A percentile compares a stretch with the other conserved stretches of the same genome.
Conservation (phyloP, 2,329 filamentous ascomycete genomes). For the Emericellopsis cladophorae region DNA sequence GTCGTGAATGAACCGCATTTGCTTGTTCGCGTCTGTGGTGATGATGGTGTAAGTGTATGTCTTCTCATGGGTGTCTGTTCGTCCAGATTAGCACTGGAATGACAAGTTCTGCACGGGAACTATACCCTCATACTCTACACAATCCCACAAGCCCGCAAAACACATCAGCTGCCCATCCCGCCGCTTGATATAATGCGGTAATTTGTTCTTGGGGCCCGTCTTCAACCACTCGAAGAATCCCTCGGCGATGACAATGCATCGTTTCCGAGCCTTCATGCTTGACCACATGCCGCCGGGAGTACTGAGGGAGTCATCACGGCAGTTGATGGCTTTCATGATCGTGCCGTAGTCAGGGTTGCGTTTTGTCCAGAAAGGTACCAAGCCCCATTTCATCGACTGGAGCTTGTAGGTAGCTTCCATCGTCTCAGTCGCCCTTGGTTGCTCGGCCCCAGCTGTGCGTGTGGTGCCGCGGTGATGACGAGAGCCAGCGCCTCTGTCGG, state of each 20-base stretch:
- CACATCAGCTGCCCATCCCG: constrained; percentile 77
- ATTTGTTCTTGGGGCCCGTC: constrained; percentile 60
- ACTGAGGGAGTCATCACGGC: constrained; percentile 74
- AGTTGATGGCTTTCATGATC: constrained; percentile 86
- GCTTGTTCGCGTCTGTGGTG: constrained; percentile 75
- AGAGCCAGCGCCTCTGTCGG: constrained; percentile 43
- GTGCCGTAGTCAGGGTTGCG: constrained; percentile 64
- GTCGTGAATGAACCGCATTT: constrained; percentile 79
- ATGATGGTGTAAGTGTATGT: constrained; percentile 88
- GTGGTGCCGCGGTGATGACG: constrained; percentile 6
- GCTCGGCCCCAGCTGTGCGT: background rate
- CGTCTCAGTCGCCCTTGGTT: constrained; percentile 1
- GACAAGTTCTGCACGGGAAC: background rate
- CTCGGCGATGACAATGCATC: constrained; percentile 78
- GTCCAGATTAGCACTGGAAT: background rate
- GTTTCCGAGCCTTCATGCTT: constrained; percentile 77
- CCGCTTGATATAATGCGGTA: constrained; percentile 74
- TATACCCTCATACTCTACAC: constrained; percentile 64
- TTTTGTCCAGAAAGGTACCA: constrained; percentile 91
- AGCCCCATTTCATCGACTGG: constrained; percentile 91
- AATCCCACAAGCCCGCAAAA: constrained; percentile 87
- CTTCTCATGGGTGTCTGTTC: constrained; percentile 37
- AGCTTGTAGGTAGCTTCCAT: constrained; percentile 49
- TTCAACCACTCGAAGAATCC: constrained; percentile 97
- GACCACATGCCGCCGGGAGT: constrained; percentile 78